Evolutionary conservation across 352 stramenopile genomes (phyloP).

Genomic region (Phytophthora crassamura): DNA sequence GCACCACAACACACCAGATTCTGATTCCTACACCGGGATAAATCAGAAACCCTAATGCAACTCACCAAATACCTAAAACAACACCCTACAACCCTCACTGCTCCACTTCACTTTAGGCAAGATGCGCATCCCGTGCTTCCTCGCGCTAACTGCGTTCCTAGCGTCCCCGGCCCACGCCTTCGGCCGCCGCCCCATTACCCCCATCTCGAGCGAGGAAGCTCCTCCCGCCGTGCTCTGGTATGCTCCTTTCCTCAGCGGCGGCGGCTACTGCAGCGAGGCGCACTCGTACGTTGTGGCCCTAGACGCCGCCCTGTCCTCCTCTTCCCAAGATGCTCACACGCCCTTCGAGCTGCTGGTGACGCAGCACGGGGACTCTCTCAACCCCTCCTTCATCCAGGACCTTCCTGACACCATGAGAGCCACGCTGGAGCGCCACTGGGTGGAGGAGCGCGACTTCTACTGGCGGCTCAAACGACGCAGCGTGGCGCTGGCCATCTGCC

Average conservation of each 20-base stretch:
- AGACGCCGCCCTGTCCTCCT: slow-evolving; percentile 31
- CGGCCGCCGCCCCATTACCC: background rate
- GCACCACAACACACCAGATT: background rate
- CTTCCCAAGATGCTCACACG: no score
- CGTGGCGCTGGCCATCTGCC: slow-evolving; percentile 85
- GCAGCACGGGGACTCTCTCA: slow-evolving; percentile 72
- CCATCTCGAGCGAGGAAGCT: background rate
- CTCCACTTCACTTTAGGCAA: no score
- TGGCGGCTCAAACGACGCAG: slow-evolving; percentile 51
- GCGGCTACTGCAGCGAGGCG: slow-evolving; percentile 93
- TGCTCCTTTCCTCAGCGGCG: slow-evolving; percentile 91
- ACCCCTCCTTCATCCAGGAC: slow-evolving; percentile 71
- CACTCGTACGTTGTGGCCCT: slow-evolving; percentile 87
- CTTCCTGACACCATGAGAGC: slow-evolving; percentile 54
- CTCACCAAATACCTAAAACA: no score
- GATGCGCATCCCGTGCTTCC: background rate
- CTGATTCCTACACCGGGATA: background rate
- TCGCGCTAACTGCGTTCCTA: slow-evolving; percentile 18
- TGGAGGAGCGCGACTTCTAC: slow-evolving; percentile 75
- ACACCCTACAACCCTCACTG: no score
- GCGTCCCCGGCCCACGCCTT: slow-evolving; percentile 8
- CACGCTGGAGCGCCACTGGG: slow-evolving; percentile 69
- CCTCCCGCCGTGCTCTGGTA: slow-evolving; percentile 84
- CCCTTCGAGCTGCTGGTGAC: slow-evolving; percentile 72
- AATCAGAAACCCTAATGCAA: no score